Percentiles rank a stretch among this genome's conserved stretches.
Evolutionary conservation across 2,329 filamentous ascomycete genomes (phyloP).

Genomic region (Clonostachys sp.): DNA sequence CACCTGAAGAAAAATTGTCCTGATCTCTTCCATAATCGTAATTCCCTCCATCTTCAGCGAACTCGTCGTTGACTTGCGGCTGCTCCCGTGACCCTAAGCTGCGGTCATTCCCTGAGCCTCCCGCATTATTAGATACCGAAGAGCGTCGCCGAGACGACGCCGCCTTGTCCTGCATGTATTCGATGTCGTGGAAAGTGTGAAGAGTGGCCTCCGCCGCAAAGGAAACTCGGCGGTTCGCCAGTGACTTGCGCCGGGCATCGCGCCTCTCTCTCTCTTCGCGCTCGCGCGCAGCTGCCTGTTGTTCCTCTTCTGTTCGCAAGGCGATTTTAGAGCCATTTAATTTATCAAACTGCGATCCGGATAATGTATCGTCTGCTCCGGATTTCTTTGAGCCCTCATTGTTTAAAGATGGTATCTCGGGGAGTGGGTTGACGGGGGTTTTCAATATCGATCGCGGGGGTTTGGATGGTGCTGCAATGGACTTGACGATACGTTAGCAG

Average conservation of each 20-base stretch:
- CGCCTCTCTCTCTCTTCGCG: slow-evolving; percentile 70
- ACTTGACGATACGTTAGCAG: slow-evolving; percentile 30
- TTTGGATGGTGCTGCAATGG: slow-evolving; percentile 45
- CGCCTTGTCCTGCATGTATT: slow-evolving; percentile 83
- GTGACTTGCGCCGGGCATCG: slow-evolving; percentile 86
- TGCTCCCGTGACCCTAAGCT: slow-evolving; percentile 31
- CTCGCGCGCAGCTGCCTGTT: slow-evolving; percentile 64
- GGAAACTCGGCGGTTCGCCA: slow-evolving; percentile 89
- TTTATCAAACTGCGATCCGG: slow-evolving; percentile 9
- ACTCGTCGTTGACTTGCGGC: slow-evolving; percentile 56
- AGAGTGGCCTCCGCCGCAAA: slow-evolving; percentile 96
- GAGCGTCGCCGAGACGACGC: slow-evolving; percentile 74
- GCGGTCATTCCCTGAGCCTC: neutral
- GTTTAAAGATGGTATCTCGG: slow-evolving; percentile 64
- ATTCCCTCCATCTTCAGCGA: slow-evolving; percentile 27
- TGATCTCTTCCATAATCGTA: slow-evolving; percentile 23
- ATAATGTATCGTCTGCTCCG: neutral
- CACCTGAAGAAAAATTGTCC: slow-evolving; percentile 42
- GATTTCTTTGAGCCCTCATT: slow-evolving; percentile 6
- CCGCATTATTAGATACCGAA: slow-evolving; percentile 21
- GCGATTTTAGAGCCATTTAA: slow-evolving; percentile 51
- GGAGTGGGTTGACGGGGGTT: slow-evolving; percentile 64
- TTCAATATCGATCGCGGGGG: slow-evolving; percentile 73
- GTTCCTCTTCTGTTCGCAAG: slow-evolving; percentile 64
- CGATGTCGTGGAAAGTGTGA: slow-evolving; percentile 94